Percentiles rank a stretch among this genome's conserved stretches.
phyloP scores from a whole-genome alignment of 805 yeast genomes.

The Yamadazyma takamatsuzukensis region DNA sequence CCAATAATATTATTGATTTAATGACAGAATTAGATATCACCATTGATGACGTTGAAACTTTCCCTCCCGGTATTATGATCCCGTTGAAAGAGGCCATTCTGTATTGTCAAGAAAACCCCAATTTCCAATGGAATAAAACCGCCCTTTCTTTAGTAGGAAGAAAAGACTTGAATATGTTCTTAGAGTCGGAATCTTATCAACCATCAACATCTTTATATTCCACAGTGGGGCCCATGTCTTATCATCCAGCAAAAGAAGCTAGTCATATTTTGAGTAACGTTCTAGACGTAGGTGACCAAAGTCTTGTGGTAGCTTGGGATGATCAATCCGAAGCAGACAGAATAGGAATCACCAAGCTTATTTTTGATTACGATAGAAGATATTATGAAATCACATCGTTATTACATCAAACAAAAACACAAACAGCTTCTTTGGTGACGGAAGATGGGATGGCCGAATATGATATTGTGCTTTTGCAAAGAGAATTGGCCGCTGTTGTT shows the following conservation, averaged over 20 bases:
- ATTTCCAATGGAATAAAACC: conserved; percentile 43
- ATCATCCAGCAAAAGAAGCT: conserved; percentile 26
- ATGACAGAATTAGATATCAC: conserved; percentile 57
- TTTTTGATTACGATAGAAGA: conserved; percentile 76
- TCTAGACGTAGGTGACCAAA: conserved; percentile 39
- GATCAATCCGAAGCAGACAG: conserved; percentile 68
- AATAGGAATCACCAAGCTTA: conserved; percentile 60
- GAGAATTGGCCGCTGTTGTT: conserved; percentile 55
- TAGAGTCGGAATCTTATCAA: conserved; percentile 13
- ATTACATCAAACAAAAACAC: conserved; percentile 66
- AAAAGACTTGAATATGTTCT: conserved; percentile 50
- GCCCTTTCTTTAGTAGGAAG: conserved; percentile 63
- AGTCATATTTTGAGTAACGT: conserved; percentile 37
- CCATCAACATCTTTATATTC: conserved; percentile 12
- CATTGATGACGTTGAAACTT: conserved; percentile 54
- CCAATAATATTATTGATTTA: conserved; percentile 55
- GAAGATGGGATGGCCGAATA: conserved; percentile 48
- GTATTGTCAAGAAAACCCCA: conserved; percentile 49
- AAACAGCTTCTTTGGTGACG: conserved; percentile 41
- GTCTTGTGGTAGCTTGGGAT: conserved; percentile 65
- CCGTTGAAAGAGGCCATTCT: conserved; percentile 64
- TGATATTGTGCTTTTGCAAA: conserved; percentile 51
- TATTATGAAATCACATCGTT: conserved; percentile 72
- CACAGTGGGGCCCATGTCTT: conserved; percentile 1
- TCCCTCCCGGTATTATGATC: conserved; percentile 66